A percentile compares a stretch with the other conserved stretches of the same genome.
Conservation (phyloP, 2,329 filamentous ascomycete species). For the Diaporthe sp. region DNA sequence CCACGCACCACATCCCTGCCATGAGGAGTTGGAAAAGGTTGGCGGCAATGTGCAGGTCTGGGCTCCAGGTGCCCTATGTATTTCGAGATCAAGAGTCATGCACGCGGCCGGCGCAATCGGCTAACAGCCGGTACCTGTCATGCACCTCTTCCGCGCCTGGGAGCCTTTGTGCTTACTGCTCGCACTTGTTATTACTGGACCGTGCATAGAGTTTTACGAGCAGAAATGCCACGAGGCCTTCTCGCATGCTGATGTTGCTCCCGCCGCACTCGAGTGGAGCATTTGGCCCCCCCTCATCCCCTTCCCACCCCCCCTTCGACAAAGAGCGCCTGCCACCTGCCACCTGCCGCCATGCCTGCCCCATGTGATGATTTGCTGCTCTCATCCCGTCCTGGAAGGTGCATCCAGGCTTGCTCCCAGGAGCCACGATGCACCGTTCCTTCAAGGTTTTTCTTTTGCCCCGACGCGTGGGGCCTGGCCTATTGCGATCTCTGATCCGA, state of each 20-base stretch:
- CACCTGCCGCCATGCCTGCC: slow-evolving; percentile 31
- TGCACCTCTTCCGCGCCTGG: not conserved
- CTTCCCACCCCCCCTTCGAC: not conserved
- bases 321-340: slow-evolving; percentile 31
- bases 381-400: slow-evolving; percentile 26
- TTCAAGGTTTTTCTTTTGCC: slow-evolving; percentile 31
- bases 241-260: slow-evolving; percentile 34
- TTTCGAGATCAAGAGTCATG: slow-evolving; percentile 30
- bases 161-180: not conserved
- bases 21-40: slow-evolving; percentile 31
- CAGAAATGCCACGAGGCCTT: slow-evolving; percentile 35
- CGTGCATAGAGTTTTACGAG: slow-evolving; percentile 32
- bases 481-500: slow-evolving; percentile 12
- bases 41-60: slow-evolving; percentile 26
- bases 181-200: slow-evolving; percentile 13
- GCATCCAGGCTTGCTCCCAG: slow-evolving; percentile 20
- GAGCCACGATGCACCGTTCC: slow-evolving; percentile 29
- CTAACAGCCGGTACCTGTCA: slow-evolving; percentile 21
- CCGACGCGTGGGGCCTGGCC: slow-evolving; percentile 18
- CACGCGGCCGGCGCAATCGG: slow-evolving; percentile 9
- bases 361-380: slow-evolving; percentile 26
- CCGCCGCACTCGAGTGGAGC: slow-evolving; percentile 30
- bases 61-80: slow-evolving; percentile 7
- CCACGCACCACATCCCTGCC: slow-evolving; percentile 16
- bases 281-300: not conserved